Percentiles rank a stretch among this genome's conserved stretches.
Conservation (phyloP, 495 filamentous ascomycete species). For the Daldinia decipiens region DNA sequence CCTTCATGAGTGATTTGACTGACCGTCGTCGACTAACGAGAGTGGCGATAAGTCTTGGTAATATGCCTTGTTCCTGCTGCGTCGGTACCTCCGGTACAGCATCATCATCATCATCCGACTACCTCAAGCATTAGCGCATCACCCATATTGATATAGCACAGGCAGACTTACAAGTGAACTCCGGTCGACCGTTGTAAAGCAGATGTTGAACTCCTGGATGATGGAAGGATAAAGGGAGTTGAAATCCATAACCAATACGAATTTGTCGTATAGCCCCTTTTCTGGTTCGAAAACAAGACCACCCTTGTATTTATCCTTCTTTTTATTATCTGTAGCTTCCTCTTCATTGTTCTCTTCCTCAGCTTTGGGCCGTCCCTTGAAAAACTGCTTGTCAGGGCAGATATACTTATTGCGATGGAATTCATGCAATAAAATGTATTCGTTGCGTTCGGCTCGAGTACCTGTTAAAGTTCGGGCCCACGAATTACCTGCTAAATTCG, state of each 20-base stretch:
- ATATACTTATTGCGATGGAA: slow-evolving; percentile 97
- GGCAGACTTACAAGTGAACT: slow-evolving; percentile 62
- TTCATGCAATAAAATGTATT: slow-evolving; percentile 98
- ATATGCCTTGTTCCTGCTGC: slow-evolving; percentile 78
- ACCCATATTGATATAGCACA: slow-evolving; percentile 2
- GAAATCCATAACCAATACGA: slow-evolving; percentile 99
- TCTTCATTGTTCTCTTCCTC: slow-evolving; percentile 72
- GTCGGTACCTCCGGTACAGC: slow-evolving; percentile 74
- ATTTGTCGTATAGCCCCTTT: slow-evolving; percentile 95
- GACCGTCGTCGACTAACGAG: slow-evolving; percentile 86
- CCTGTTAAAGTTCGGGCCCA: slow-evolving; percentile 97
- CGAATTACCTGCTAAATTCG: slow-evolving; percentile 96
- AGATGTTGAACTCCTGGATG: slow-evolving; percentile 99
- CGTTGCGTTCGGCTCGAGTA: slow-evolving; percentile 95
- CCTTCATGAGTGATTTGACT: slow-evolving; percentile 97
- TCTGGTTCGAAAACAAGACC: slow-evolving; percentile 98
- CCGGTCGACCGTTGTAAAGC: slow-evolving; percentile 95
- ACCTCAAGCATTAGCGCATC: slow-evolving; percentile 37
- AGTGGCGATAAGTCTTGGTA: slow-evolving; percentile 89
- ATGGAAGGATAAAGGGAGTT: slow-evolving; percentile 99
- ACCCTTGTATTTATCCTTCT: slow-evolving; percentile 99
- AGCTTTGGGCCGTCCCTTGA: slow-evolving; percentile 72
- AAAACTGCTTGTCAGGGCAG: slow-evolving; percentile 88
- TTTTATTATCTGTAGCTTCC: slow-evolving; percentile 77
- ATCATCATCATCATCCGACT: slow-evolving; percentile 87